Evolutionary conservation across 2,329 filamentous ascomycete genomes (phyloP), one percentile per base, ranked within the genome.

Genomic region (Colletotrichum tabaci): DNA sequence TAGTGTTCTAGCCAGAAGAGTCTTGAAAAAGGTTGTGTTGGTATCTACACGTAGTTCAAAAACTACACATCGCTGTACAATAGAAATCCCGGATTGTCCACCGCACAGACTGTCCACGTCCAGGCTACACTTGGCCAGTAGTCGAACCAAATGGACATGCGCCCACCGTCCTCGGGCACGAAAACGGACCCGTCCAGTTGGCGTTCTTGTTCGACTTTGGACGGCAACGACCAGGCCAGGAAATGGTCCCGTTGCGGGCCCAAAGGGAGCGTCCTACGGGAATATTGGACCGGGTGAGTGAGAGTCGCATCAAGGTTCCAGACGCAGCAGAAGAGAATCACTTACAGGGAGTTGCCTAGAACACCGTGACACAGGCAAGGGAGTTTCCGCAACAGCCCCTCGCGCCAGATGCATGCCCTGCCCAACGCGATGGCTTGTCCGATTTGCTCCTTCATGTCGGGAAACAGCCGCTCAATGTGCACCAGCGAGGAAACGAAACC

Each of bases 321-420:
- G 7, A 7, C 44, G 38, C n/a, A 18, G 18, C 30, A 35, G 30
- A 8, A 9, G 30, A 30, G 26, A 12, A 15, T 35, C 10, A 61
- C 82, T 67, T 85, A 88, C 75, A 93, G 80, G 16, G 89, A 89
- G 76, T 93, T 93, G 8, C 91, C 90, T 16, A 88, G 84, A 38
- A 92, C 89, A 0, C 91, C 88, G 76, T 93, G 91, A 76, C 91
- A 93, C 46, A 93, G 77, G 76, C 89, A 91, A 0, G 91, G 90
- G 75, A 90, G 88, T 74, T 93, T 93, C 12, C 84, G 90, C 73
- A 93, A 80, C 13, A 92, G 77, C 0, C 91, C 91, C 53, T 87
- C 84, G 73, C 87, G 84, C 85, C 87, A 88, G 30, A 88, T 85
- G 64, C 88, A 86, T 18, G 84, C 84, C 66, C 87, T 82, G 5